Evolutionary conservation across 176 grass and related monocot genomes (phyloP).

Genomic region (Lolium multiflorum): DNA sequence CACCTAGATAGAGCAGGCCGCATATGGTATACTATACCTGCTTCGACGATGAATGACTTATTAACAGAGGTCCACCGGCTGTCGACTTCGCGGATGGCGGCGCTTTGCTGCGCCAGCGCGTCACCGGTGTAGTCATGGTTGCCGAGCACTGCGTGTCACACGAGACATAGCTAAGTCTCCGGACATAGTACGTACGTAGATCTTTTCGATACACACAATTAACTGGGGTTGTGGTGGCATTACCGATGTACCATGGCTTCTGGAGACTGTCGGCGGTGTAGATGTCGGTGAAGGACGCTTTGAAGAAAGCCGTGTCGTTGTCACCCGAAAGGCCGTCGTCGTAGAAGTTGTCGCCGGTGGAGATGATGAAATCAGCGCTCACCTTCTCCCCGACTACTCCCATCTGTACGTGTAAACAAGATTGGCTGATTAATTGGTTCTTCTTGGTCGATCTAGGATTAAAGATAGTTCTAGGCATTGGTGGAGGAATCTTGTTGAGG

Average conservation of each 20-base stretch:
- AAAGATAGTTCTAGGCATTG: too few relatives aligned
- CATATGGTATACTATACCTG: constrained; percentile 24
- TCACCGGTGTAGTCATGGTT: constrained; percentile 55
- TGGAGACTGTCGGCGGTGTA: constrained; percentile 82
- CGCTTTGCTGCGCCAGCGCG: constrained; percentile 47
- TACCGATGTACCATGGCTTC: constrained; percentile 89
- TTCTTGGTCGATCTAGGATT: too few relatives aligned
- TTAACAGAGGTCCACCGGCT: constrained; percentile 43
- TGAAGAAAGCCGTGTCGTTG: constrained; percentile 64
- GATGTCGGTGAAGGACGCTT: constrained; percentile 77
- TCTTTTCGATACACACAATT: too few relatives aligned
- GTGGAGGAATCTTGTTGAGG: too few relatives aligned
- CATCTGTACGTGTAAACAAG: constrained; percentile 50
- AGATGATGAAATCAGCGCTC: constrained; percentile 77
- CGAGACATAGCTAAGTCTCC: too few relatives aligned
- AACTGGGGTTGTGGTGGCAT: background rate
- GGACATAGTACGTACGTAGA: too few relatives aligned
- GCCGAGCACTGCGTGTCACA: constrained; percentile 38
- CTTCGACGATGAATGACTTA: constrained; percentile 54
- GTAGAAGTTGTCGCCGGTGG: constrained; percentile 90
- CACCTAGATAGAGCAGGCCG: too few relatives aligned
- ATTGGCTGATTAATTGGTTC: background rate
- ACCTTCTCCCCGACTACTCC: constrained; percentile 64
- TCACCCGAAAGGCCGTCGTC: constrained; percentile 65
- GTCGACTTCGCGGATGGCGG: constrained; percentile 44